Evolutionary conservation across 208 protist species (phyloP), one percentile per base, ranked within the genome.

Genomic region (Trypanosoma theileri): DNA sequence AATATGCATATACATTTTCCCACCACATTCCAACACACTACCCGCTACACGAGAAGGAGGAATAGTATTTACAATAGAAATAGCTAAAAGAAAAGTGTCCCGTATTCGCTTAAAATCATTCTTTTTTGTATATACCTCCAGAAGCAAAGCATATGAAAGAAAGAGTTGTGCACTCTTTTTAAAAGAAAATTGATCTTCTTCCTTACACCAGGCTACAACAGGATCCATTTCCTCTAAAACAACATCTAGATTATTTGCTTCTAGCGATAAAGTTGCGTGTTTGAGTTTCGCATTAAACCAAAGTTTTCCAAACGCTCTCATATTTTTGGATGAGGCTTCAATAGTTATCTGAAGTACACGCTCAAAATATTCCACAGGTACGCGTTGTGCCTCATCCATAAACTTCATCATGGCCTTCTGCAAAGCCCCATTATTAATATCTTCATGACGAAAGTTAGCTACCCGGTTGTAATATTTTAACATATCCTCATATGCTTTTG

Each of bases 201-300:
- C 81, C 17, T 88, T 59, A 72, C 90, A 97, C 64, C 75, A 91
- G 31, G 64, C 54, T 21, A 94, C 56, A 59, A 97, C 81, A 44
- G 85, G 73, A 44, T 77, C 70, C 41, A 98, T 70, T 61, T 93
- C 89, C 19, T 69, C 13, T 31, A 76, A 28, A 42, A 65, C 72
- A 55, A 12, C 50, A 46, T 70, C 70, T 44, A 75, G 21, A 40
- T 62, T 54, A 51, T 75, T 72, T 17, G 14, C 31, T 6, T 79
- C 64, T 8, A 85, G 42, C 19, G 69, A 31, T 51, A 79, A 31
- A 17, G 74, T 93, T 51, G 83, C 89, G 14, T 93, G 66, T 48
- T 93, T 96, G 8, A 98, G 63, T 48, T 97, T 97, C 1, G 90
- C 94, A 59, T 94, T 93, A 77, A 98, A 96, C 86, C 96, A 97